Evolutionary conservation across 495 filamentous ascomycete genomes (phyloP), one percentile per base, ranked within the genome.

Genomic region (Aspergillus homomorphus): DNA sequence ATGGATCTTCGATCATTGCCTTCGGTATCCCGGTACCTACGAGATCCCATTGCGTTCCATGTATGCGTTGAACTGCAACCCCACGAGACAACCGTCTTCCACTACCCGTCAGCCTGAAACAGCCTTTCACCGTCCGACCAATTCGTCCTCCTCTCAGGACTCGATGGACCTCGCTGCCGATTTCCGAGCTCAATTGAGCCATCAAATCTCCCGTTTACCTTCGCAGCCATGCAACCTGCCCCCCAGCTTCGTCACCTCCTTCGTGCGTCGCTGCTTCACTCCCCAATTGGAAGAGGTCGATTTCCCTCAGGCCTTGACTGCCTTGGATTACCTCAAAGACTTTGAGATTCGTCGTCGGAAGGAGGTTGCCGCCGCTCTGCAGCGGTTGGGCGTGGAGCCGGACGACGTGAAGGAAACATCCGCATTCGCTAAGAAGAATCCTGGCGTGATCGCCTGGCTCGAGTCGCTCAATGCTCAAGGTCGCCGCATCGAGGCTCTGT

Each of bases 11-110:
- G 87, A 90, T 53, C 87, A 90, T 66, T 77, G 86, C 55, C 70
- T 87, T 45, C 80, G 86, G 33, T 85, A 89, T 66, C 84, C 86
- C 9, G 79, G 76, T 57, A 79, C 77, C 30, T 89, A 89, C 65
- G 87, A 90, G 63, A 85, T 91, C 43, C 88, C 88, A 16, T 77
- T 91, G 20, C 82, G 87, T 52, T 88, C 84, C 56, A 89, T 89
- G 79, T 91, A 90, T 68, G 80, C 79, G 15, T 76, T 91, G 69
- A 91, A 91, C 64, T 86, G 80, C 58, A 77, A 82, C 43, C 77
- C 82, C 5, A 75, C 55, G 65, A 80, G 70, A 71, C 75, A 50
- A 57, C 65, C 74, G 58, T 50, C 71, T 53, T 48, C 77, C 60
- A 45, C 56, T 65, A 59, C 70, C 63, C 56, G 60, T 63, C 38